Evolutionary conservation across 495 filamentous ascomycete genomes (phyloP), one percentile per base, ranked within the genome.

Genomic region (Umbilicaria muhlenbergii): DNA sequence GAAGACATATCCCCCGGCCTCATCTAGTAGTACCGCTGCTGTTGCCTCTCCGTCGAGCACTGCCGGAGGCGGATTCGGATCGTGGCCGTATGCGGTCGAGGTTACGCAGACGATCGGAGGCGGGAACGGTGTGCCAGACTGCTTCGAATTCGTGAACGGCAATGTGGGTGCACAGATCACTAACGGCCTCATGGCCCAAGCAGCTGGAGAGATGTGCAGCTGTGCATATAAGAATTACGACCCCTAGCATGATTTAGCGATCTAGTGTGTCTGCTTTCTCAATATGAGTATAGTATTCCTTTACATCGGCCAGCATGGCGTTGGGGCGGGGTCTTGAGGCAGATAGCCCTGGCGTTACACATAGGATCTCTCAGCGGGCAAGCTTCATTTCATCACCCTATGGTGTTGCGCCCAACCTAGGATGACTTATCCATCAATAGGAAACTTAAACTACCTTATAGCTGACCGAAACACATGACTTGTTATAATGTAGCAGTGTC

Each of bases 21-120:
- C 39, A 12, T 19, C 44, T 13, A 32, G 16, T 10, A 43, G 39
- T 15, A 31, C 36, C 7, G 31, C 49, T 1, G 50, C 53, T 3
- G 21, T 44, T 3, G 56, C 44, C 12, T 38, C 40, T 12, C 31
- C 44, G 5, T 16, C n/a, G 8, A 38, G 51, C 39, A 1, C 45
- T 48, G 41, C 48, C 50, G 41, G 48, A 39, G 19, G 45, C 13
- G 32, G 36, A 3, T 49, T 46, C 14, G 16, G 38, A 40, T 40
- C 53, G 0, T 77, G 70, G 74, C 65, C 64, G 36, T 76, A 60
- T 48, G 63, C 55, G 1, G 63, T 71, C 10, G 62, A 64, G 38
- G 55, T 75, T 8, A 58, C 56, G 45, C 63, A 75, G 47, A 47
- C 53, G 7, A 49, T 64, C 21, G 55, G 42, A 2, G 61, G 63